Evolutionary conservation across 306 rosid species (phyloP).

Genomic region (Cucurbita maxima): DNA sequence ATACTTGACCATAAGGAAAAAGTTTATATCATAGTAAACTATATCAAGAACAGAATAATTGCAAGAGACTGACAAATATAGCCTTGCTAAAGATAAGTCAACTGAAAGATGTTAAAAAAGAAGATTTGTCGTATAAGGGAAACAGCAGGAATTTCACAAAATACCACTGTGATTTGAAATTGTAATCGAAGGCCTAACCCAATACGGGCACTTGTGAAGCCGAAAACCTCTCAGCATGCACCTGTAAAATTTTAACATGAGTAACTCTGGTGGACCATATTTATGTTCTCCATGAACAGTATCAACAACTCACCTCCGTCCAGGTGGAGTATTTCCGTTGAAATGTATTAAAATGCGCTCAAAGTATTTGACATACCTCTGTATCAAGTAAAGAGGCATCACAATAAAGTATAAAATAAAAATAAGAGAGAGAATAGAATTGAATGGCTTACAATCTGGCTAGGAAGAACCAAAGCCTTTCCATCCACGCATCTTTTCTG

Average conservation of each 20-base stretch:
- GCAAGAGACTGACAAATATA: background rate
- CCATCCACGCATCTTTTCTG: conserved; percentile 91
- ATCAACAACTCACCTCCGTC: conserved; percentile 45
- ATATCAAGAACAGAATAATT: background rate
- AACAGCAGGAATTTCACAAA: background rate
- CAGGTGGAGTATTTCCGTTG: conserved; percentile 59
- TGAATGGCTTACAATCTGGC: conserved; percentile 70
- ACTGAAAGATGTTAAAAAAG: background rate
- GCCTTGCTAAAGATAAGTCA: background rate
- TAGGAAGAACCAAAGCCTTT: conserved; percentile 76
- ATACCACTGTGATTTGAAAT: conserved; percentile 72
- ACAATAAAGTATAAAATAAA: conserved; percentile 11
- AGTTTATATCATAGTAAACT: background rate
- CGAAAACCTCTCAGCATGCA: conserved; percentile 94
- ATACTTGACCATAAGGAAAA: background rate
- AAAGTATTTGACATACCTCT: conserved; percentile 86
- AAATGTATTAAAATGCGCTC: conserved; percentile 47
- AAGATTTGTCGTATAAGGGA: background rate
- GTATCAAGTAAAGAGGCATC: conserved; percentile 18
- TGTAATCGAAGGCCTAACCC: conserved; percentile 79
- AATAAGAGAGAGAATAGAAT: background rate
- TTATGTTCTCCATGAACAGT: background rate
- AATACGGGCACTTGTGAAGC: conserved; percentile 80
- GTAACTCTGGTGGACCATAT: background rate
- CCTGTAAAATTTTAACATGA: conserved; percentile 24